These are phyloP conservation scores for Fusarium domesticum DNA, from an alignment of 2,329 filamentous ascomycete genomes.

Conservation along the genomic window DNA sequence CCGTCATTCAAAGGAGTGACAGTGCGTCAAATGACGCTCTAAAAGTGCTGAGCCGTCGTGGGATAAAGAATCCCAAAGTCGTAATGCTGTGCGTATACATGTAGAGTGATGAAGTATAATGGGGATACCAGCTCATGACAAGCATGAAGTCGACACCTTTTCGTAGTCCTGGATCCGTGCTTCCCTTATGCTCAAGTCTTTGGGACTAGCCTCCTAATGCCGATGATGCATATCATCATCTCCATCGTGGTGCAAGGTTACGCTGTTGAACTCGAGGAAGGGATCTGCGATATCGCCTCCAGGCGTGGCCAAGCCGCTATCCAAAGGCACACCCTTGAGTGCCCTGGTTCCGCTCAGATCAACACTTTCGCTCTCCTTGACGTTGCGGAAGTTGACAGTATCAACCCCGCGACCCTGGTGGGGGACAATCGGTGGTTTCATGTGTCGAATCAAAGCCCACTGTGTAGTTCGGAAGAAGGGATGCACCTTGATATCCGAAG, in stretches of 20 bases:
- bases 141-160: constrained; percentile 2
- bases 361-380: constrained; percentile 95
- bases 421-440: constrained; percentile 96
- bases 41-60: constrained; percentile 24
- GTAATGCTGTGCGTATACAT: constrained; percentile 25
- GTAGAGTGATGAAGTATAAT: constrained; percentile 8
- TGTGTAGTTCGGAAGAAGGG: constrained; percentile 95
- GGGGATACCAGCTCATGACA: too few relatives aligned
- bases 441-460: constrained; percentile 95
- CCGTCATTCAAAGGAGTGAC: constrained; percentile 26
- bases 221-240: constrained; percentile 58
- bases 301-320: constrained; percentile 81
- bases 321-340: constrained; percentile 77
- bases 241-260: constrained; percentile 94
- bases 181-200: not conserved
- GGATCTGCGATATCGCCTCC: constrained; percentile 81
- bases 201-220: constrained; percentile 1
- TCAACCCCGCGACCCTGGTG: constrained; percentile 87
- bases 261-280: constrained; percentile 98
- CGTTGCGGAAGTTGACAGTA: constrained; percentile 94
- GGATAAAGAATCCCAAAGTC: constrained; percentile 24
- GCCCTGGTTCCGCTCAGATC: constrained; percentile 67
- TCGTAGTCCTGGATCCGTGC: constrained; percentile 8
- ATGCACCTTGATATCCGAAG: constrained; percentile 93
- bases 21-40: constrained; percentile 18